A percentile compares a stretch with the other conserved stretches of the same genome.
These are phyloP conservation scores for Cladophialophora carrionii DNA, from an alignment of 2,329 filamentous ascomycete species.

Conservation along the genomic window DNA sequence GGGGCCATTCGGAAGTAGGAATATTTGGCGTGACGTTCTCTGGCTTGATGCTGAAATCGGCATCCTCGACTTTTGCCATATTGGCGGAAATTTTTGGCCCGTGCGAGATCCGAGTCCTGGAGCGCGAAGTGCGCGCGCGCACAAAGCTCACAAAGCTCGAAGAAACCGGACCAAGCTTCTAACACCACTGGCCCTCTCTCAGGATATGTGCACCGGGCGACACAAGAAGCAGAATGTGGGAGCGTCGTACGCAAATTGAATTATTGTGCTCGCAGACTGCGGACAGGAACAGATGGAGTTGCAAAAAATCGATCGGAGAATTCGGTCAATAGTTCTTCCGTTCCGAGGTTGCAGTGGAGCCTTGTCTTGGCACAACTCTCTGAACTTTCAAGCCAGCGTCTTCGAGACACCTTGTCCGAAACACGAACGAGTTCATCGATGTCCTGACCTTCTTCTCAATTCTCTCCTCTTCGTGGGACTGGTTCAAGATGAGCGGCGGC, in stretches of 20 bases:
- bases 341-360: not conserved
- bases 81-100: slow-evolving; percentile 24
- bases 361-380: not conserved
- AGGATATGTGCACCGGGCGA: not conserved
- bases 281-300: slow-evolving; percentile 9
- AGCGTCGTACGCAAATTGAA: not conserved
- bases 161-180: not conserved
- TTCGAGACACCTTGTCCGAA: slow-evolving; percentile 16
- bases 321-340: not conserved
- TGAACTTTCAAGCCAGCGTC: slow-evolving; percentile 8
- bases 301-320: slow-evolving; percentile 18
- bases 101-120: slow-evolving; percentile 8
- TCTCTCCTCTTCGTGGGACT: not conserved
- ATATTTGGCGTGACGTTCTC: slow-evolving; percentile 76
- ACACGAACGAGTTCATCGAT: not conserved
- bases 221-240: not conserved
- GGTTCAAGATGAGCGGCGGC: slow-evolving; percentile 21
- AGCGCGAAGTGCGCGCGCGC: slow-evolving; percentile 1
- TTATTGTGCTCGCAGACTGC: slow-evolving; percentile 1
- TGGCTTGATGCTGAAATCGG: slow-evolving; percentile 89
- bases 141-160: slow-evolving; percentile 1
- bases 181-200: not conserved
- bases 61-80: slow-evolving; percentile 52
- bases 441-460: not conserved
- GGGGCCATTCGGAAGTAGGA: slow-evolving; percentile 87